These are phyloP conservation scores for Apiotrichum sp. DNA, from an alignment of 1,284 basidiomycete species.

Conservation along the genomic window DNA sequence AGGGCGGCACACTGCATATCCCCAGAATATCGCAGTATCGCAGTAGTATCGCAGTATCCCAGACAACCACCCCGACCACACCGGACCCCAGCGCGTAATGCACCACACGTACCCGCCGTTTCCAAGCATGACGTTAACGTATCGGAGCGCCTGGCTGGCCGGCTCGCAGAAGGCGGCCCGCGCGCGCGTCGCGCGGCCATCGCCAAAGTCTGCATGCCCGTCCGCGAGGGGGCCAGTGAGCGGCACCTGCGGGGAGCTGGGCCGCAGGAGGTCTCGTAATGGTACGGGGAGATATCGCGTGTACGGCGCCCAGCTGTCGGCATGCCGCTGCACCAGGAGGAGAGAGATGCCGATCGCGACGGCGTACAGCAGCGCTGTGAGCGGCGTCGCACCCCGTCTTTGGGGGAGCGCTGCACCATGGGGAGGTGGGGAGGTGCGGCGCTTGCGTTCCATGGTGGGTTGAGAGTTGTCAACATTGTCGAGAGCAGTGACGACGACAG, in stretches of 20 bases:
- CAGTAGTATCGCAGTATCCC: too few species aligned
- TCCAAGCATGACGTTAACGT: slow-evolving; percentile 36
- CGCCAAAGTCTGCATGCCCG: slow-evolving; percentile 36
- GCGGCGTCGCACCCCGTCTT: background rate
- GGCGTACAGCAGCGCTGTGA: background rate
- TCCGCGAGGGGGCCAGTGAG: background rate
- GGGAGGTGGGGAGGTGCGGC: background rate
- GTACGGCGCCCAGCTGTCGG: background rate
- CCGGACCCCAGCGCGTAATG: too few species aligned
- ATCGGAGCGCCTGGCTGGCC: slow-evolving; percentile 20
- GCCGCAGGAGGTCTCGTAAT: too few species aligned
- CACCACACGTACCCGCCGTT: slow-evolving; percentile 34
- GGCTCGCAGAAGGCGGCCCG: slow-evolving; percentile 21
- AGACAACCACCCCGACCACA: too few species aligned
- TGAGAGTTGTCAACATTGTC: too few species aligned
- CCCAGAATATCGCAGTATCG: too few species aligned
- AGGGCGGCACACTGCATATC: too few species aligned
- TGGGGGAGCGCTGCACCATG: background rate
- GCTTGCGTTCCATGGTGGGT: background rate
- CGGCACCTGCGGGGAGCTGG: background rate
- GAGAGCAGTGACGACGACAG: too few species aligned
- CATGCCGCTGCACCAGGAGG: background rate
- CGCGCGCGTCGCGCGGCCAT: slow-evolving; percentile 23
- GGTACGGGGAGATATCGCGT: background rate
- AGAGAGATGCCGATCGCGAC: background rate